phyloP scores from a whole-genome alignment of 1,284 basidiomycete genomes.

The Austropuccinia psidii region DNA sequence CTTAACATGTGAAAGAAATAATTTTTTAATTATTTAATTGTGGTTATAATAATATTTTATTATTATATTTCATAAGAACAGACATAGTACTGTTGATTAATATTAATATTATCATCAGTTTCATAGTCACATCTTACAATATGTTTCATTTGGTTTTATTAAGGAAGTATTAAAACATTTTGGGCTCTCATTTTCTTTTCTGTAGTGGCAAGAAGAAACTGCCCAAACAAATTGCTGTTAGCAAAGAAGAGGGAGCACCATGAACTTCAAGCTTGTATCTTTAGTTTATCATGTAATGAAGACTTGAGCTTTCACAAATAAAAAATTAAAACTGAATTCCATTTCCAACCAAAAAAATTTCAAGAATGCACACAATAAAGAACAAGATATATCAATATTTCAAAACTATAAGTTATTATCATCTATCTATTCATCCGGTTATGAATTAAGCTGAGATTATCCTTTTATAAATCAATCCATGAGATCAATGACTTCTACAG shows the following conservation, averaged over 20 bases:
- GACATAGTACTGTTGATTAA: too few relatives aligned
- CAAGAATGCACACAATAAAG: neutral
- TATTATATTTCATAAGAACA: too few relatives aligned
- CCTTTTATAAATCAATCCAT: too few relatives aligned
- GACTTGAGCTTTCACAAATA: too few relatives aligned
- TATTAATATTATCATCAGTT: too few relatives aligned
- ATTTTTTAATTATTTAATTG: too few relatives aligned
- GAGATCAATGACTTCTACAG: too few relatives aligned
- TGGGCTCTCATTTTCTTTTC: neutral
- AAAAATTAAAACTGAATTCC: neutral
- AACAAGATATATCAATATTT: neutral
- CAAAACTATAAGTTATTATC: neutral
- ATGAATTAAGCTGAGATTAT: too few relatives aligned
- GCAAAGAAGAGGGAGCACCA: neutral
- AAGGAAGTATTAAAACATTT: neutral
- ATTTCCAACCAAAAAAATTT: neutral
- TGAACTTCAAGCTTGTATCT: neutral
- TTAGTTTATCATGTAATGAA: neutral
- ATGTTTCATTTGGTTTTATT: neutral
- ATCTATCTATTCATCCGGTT: neutral
- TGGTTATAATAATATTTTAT: too few relatives aligned
- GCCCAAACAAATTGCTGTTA: neutral
- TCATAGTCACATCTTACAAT: too few relatives aligned
- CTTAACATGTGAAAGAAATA: too few relatives aligned
- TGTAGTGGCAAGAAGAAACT: slow-evolving; percentile 5